These are phyloP conservation scores for Phytopythium mirpurense DNA, from an alignment of 352 stramenopile genomes.

Conservation along the genomic window DNA sequence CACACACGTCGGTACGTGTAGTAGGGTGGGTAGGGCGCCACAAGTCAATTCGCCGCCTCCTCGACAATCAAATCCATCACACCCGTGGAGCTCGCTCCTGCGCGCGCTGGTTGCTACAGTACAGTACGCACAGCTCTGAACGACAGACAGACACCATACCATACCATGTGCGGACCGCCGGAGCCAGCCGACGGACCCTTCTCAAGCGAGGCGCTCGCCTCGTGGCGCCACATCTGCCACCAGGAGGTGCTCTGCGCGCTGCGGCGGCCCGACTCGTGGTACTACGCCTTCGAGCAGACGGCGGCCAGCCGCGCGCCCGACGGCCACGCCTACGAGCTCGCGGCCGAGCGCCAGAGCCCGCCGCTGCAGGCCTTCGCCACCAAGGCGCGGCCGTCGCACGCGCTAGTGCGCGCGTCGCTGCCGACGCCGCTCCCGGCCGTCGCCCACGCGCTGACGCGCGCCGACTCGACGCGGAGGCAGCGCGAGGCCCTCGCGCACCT, in stretches of 20 bases:
- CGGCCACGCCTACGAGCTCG: constrained; percentile 21
- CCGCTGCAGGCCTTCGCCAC: constrained; percentile 19
- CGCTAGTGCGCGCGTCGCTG: constrained; percentile 27
- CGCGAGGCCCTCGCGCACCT: constrained; percentile 33
- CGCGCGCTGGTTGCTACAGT: too few species aligned
- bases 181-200: constrained; percentile 6
- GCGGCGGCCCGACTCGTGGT: constrained; percentile 31
- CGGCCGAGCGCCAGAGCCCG: constrained; percentile 23
- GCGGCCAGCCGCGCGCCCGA: constrained; percentile 11
- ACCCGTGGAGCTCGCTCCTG: too few species aligned
- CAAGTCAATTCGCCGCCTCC: too few species aligned
- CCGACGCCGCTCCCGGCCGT: constrained; percentile 35
- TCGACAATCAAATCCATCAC: too few species aligned
- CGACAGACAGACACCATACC: background rate
- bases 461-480: constrained; percentile 27
- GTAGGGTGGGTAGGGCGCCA: too few species aligned
- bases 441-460: constrained; percentile 19
- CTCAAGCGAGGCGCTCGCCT: constrained; percentile 12
- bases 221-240: constrained; percentile 25
- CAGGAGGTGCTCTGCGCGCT: constrained; percentile 30
- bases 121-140: too few species aligned
- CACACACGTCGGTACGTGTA: too few species aligned
- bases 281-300: constrained; percentile 29
- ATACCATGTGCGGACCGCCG: background rate
- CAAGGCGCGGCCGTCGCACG: constrained; percentile 15